A percentile compares a stretch with the other conserved stretches of the same genome.
Conservation (phyloP, 2,329 filamentous ascomycete genomes). For the Aspergillus pseudoglaucus region DNA sequence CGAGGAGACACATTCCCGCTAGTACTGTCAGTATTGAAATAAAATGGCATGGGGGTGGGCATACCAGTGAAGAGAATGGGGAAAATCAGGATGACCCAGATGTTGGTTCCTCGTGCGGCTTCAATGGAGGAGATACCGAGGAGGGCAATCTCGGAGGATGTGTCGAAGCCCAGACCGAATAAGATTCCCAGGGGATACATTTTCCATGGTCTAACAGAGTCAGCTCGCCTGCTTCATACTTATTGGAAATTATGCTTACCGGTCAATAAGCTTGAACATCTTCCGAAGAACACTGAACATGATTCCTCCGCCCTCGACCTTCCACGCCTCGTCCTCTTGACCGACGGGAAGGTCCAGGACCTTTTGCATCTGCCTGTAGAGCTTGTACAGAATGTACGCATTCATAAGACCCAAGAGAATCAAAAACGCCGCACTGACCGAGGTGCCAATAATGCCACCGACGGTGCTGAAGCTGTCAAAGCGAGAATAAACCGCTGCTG, state of each 20-base stretch:
- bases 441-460: slow-evolving; percentile 83
- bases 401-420: slow-evolving; percentile 79
- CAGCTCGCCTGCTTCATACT: not conserved
- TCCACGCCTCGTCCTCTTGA: slow-evolving; percentile 50
- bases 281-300: slow-evolving; percentile 64
- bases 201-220: slow-evolving; percentile 61
- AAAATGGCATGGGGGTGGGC: slow-evolving; percentile 11
- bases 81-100: slow-evolving; percentile 93
- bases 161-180: slow-evolving; percentile 92
- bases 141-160: slow-evolving; percentile 86
- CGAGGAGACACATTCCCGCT: slow-evolving; percentile 91
- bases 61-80: slow-evolving; percentile 78
- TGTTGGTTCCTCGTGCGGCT: slow-evolving; percentile 73
- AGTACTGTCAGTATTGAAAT: not conserved
- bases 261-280: slow-evolving; percentile 66
- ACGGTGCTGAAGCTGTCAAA: slow-evolving; percentile 75
- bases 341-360: slow-evolving; percentile 49
- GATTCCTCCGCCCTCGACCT: slow-evolving; percentile 70
- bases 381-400: slow-evolving; percentile 72
- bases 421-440: slow-evolving; percentile 75
- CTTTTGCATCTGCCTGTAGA: slow-evolving; percentile 61
- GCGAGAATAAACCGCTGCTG: slow-evolving; percentile 69
- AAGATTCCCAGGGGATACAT: slow-evolving; percentile 88
- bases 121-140: slow-evolving; percentile 86
- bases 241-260: slow-evolving; percentile 20